Conservation (phyloP, 371 early-diverging fungal genomes). For the Mucor indicus region DNA sequence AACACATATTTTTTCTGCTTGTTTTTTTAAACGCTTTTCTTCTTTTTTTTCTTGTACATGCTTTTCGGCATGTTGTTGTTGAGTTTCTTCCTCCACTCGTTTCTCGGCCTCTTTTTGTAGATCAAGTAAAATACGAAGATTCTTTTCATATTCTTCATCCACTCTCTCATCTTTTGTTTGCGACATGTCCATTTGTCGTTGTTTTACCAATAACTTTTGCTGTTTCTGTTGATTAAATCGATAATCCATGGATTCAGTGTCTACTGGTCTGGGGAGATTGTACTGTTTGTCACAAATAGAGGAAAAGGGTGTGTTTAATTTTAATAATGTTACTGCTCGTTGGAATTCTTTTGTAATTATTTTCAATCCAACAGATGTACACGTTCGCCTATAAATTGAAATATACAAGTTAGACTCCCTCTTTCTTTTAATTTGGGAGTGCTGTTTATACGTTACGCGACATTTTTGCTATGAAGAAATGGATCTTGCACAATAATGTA, state of each 20-base stretch:
- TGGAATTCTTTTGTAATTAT: conserved; percentile 10
- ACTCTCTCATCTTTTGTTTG: too few species aligned
- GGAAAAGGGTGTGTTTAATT: not conserved
- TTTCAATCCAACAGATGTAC: conserved; percentile 1
- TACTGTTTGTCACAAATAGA: conserved; percentile 1
- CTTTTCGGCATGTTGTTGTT: too few species aligned
- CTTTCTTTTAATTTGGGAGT: too few species aligned
- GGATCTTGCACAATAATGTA: conserved; percentile 20
- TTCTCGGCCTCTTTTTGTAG: too few species aligned
- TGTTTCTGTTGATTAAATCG: conserved; percentile 1
- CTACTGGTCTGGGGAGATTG: conserved; percentile 2
- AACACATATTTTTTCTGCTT: too few species aligned
- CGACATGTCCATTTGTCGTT: not conserved
- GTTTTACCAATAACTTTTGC: not conserved
- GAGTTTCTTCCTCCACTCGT: too few species aligned
- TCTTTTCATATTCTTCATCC: too few species aligned
- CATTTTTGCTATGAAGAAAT: conserved; percentile 17
- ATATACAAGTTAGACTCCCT: too few species aligned
- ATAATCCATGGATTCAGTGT: conserved; percentile 9
- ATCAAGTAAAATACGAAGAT: too few species aligned
- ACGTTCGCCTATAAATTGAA: conserved; percentile 5
- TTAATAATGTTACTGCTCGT: conserved; percentile 8
- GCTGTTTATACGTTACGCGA: too few species aligned
- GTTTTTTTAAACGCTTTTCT: too few species aligned
- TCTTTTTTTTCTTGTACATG: too few species aligned